Evolutionary conservation across 1,139 yeast species (phyloP), one percentile per base, ranked within the genome.

Genomic region (Yamadazyma spencermartinsiae): DNA sequence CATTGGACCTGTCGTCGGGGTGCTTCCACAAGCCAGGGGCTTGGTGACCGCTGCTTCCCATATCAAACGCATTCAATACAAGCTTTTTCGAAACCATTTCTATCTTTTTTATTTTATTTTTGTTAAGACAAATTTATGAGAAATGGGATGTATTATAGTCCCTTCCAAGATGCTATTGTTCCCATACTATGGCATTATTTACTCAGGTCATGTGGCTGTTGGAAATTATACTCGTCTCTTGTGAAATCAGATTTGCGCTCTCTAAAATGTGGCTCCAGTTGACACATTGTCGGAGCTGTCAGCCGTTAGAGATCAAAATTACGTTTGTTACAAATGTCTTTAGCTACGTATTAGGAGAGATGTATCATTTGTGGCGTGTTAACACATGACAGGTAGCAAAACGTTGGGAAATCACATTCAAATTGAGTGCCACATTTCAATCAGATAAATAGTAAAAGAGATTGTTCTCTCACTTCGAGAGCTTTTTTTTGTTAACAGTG

Each of bases 11-110:
- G 46, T 70, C 75, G 12, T 62, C 49, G 5, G 76, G 76, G 38
- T 69, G 69, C 37, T 60, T 64, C 76, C 76, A 71, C 23, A 65
- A 58, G 1, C 74, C 74, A 4, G 62, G 65, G 24, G 54, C 60
- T 44, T 67, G 74, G 31, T 63, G 60, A 4, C 72, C 74, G 34
- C 68, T 61, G 36, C 61, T 47, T 11, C 65, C 68, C 67, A 68
- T 63, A 20, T 58, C 69, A 45, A 69, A 68, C 13, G 73, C 72
- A 51, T 68, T 67, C 18, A 39, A 33, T 4, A 39, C 25, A 11
- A 39, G 19, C 29, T 37, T 34, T 18, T 32, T 36, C 23, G 23
- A 20, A 20, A 20, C 23, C 23, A 20, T 20, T 20, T 20, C n/a
- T n/a, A n/a, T n/a, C n/a, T n/a, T n/a, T n/a, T n/a, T n/a, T n/a